Conservation (phyloP, 768 basidiomycete genomes). For the Boletus rubroflammeus region DNA sequence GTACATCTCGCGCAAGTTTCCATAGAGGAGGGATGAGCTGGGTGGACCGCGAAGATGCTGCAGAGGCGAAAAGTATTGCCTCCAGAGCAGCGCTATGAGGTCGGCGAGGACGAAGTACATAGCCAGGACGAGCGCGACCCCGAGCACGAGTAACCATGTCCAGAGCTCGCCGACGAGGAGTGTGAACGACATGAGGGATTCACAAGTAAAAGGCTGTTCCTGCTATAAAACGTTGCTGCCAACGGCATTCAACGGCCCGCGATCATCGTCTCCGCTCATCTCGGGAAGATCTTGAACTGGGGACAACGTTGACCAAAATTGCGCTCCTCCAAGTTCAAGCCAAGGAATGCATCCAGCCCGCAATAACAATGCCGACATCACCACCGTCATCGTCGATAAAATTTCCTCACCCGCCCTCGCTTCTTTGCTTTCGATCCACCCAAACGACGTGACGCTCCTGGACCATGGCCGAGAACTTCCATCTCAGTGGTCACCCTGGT, state of each 20-base stretch:
- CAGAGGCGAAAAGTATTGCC: slow-evolving; percentile 47
- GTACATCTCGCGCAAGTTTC: slow-evolving; percentile 51
- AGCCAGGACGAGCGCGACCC: slow-evolving; percentile 12
- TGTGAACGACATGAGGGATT: slow-evolving; percentile 2
- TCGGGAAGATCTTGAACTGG: background rate
- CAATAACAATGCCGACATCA: background rate
- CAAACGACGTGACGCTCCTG: slow-evolving; percentile 42
- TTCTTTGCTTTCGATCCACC: slow-evolving; percentile 43
- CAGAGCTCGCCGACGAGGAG: background rate
- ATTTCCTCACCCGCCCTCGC: slow-evolving; percentile 24
- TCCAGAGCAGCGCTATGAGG: slow-evolving; percentile 40
- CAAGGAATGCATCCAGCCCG: background rate
- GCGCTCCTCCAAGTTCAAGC: background rate
- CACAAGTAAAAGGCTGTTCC: background rate
- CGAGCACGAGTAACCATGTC: background rate
- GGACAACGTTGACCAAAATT: background rate
- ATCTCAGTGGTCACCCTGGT: slow-evolving; percentile 34
- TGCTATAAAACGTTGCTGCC: background rate
- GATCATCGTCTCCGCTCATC: background rate
- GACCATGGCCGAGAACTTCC: slow-evolving; percentile 19
- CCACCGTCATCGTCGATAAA: slow-evolving; percentile 12
- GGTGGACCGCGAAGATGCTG: slow-evolving; percentile 45
- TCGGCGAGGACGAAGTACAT: slow-evolving; percentile 30
- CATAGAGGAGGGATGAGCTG: slow-evolving; percentile 46
- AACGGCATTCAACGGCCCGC: background rate